These are phyloP conservation scores for Arabis alpina DNA, from an alignment of 345 rosid genomes.

Conservation along the genomic window DNA sequence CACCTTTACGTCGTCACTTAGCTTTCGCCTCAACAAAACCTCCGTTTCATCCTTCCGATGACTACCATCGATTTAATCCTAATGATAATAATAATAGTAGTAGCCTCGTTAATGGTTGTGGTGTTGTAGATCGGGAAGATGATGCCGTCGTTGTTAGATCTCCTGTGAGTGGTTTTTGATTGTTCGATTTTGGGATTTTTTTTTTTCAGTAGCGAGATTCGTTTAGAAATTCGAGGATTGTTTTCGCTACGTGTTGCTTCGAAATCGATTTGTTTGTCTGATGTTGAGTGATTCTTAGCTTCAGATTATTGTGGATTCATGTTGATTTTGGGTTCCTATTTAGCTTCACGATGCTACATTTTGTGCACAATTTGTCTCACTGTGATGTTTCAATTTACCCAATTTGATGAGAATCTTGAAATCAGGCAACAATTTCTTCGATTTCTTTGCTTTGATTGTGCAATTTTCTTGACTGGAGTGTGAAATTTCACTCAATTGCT, in stretches of 20 bases:
- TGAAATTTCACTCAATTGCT: slow-evolving; percentile 1
- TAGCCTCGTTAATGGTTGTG: slow-evolving; percentile 14
- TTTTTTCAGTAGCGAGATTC: slow-evolving; percentile 3
- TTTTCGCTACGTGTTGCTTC: slow-evolving; percentile 12
- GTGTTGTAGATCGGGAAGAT: slow-evolving; percentile 56
- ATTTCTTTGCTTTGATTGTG: slow-evolving; percentile 4
- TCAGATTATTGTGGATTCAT: slow-evolving; percentile 11
- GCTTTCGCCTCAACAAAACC: slow-evolving; percentile 78
- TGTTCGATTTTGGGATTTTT: slow-evolving; percentile 11
- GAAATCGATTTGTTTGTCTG: neutral
- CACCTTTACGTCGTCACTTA: slow-evolving; percentile 71
- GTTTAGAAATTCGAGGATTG: neutral
- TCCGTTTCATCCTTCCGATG: slow-evolving; percentile 66
- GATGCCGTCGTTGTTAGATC: slow-evolving; percentile 73
- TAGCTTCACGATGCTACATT: slow-evolving; percentile 40
- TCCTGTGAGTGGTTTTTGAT: slow-evolving; percentile 61
- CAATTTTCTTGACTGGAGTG: slow-evolving; percentile 2
- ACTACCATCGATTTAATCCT: slow-evolving; percentile 65
- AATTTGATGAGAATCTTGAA: slow-evolving; percentile 24
- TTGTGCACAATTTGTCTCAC: neutral
- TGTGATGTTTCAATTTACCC: too few species aligned
- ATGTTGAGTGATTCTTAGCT: slow-evolving; percentile 6
- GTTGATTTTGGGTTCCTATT: slow-evolving; percentile 1
- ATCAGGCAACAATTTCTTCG: slow-evolving; percentile 18
- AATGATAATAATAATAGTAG: slow-evolving; percentile 5